phyloP scores from a whole-genome alignment of 2,329 filamentous ascomycete species.

The Calonectria multiphialidica region DNA sequence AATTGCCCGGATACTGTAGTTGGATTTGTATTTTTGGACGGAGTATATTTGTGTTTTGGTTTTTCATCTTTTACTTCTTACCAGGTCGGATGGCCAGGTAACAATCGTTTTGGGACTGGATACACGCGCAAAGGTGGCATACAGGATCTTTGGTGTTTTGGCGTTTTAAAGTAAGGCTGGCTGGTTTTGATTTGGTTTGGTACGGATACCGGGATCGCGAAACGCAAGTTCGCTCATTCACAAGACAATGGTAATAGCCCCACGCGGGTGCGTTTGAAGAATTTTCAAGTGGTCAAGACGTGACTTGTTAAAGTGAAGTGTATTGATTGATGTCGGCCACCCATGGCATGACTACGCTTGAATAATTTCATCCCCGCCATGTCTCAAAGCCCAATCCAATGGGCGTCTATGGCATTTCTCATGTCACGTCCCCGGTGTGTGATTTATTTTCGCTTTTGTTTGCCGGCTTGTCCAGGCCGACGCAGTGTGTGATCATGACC shows the following conservation, averaged over 20 bases:
- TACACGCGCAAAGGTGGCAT: conserved; percentile 34
- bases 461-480: not conserved
- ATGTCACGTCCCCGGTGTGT: not conserved
- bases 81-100: conserved; percentile 26
- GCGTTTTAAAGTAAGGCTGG: conserved; percentile 31
- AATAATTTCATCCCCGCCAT: not conserved
- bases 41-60: conserved; percentile 30
- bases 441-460: not conserved
- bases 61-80: conserved; percentile 12
- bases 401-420: not conserved
- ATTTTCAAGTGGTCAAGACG: not conserved
- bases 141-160: conserved; percentile 32
- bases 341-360: not conserved
- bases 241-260: conserved; percentile 22
- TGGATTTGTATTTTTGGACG: conserved; percentile 23
- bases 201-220: conserved; percentile 18
- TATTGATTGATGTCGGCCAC: conserved; percentile 5
- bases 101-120: conserved; percentile 38
- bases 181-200: conserved; percentile 15
- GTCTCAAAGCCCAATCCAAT: not conserved
- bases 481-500: not conserved
- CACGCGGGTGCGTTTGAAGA: conserved; percentile 11
- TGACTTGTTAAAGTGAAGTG: not conserved
- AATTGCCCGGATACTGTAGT: conserved; percentile 27
- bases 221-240: conserved; percentile 12